Evolutionary conservation across 306 rosid species (phyloP), one percentile per base, ranked within the genome.

Genomic region (Cyclanthera cordifolia): DNA sequence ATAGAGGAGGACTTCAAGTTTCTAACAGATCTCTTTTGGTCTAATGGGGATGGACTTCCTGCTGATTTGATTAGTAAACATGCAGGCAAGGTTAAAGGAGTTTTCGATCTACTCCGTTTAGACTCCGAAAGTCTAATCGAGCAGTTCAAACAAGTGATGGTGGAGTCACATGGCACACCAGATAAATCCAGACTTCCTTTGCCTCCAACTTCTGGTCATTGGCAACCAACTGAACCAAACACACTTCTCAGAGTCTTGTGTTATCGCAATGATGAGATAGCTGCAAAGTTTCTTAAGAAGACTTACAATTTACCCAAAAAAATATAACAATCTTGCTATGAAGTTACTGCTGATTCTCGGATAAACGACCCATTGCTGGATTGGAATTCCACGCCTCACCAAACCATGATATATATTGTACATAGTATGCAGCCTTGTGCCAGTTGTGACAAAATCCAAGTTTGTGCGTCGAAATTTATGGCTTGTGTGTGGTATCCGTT

Each of bases 241-340:
- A 93, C 99, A 0, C 82, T 90, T 77, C 77, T 93, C 45, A 78
- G 96, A 20, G 88, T 90, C 69, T 74, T 93, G 77, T 93, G 99
- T 78, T 70, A 85, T 45, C 81, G 99, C 75, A 85, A 88, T 65
- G 99, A 89, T 32, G 99, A 90, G 57, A 69, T 78, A 9, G 95
- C 96, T 27, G 93, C 95, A 11, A 93, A 93, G 88, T 89, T 93
- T 77, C 94, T 93, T 45, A 93, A 86, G 85, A 93, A 93, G 84
- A 85, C 82, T 66, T 89, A 84, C 74, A 87, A 90, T 78, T 82
- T 89, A 71, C 96, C 96, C 16, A 90, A 72, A 53, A 93, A 93
- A 86, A 75, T 88, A 76, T 89, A 78, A 79, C 79, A 55, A 12
- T 21, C 34, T 21, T 3, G 16, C 2, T 3, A n/a, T 7, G 32